Conservation (phyloP, 1,284 basidiomycete genomes). For the Marasmius sp. region DNA sequence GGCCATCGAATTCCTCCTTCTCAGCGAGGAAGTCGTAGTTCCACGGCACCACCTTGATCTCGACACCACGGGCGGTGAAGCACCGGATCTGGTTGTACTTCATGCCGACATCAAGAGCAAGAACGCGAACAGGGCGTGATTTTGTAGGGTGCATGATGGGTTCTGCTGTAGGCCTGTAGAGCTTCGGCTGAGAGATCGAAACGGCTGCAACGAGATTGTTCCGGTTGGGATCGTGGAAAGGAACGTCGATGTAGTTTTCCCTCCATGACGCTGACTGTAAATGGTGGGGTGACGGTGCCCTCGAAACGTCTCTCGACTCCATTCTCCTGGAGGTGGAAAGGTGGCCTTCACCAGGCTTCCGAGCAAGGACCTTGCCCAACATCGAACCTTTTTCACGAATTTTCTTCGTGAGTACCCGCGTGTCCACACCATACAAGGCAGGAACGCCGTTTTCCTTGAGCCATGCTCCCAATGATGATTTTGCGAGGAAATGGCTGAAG, state of each 20-base stretch:
- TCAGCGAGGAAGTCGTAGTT: constrained; percentile 88
- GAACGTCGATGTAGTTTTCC: constrained; percentile 78
- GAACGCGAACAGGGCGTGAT: constrained; percentile 77
- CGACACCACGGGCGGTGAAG: constrained; percentile 90
- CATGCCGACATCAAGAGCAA: constrained; percentile 98
- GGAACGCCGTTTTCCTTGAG: constrained; percentile 94
- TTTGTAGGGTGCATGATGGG: constrained; percentile 76
- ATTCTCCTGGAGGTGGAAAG: constrained; percentile 28
- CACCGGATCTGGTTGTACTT: constrained; percentile 99
- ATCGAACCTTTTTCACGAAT: constrained; percentile 94
- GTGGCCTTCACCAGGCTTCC: constrained; percentile 42
- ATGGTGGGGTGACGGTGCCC: constrained; percentile 53
- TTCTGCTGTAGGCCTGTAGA: constrained; percentile 66
- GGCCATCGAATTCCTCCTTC: constrained; percentile 84
- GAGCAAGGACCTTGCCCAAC: constrained; percentile 81
- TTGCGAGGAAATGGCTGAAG: constrained; percentile 94
- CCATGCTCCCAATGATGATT: constrained; percentile 89
- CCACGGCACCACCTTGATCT: constrained; percentile 98
- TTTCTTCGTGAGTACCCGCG: constrained; percentile 94
- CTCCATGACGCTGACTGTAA: constrained; percentile 58
- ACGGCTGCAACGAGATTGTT: constrained; percentile 92
- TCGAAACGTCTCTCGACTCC: constrained; percentile 44
- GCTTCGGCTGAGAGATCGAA: constrained; percentile 68
- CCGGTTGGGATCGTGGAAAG: constrained; percentile 88
- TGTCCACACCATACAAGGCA: constrained; percentile 96